Evolutionary conservation across 495 filamentous ascomycete species (phyloP).

Genomic region (Lasiosphaeria ovina): DNA sequence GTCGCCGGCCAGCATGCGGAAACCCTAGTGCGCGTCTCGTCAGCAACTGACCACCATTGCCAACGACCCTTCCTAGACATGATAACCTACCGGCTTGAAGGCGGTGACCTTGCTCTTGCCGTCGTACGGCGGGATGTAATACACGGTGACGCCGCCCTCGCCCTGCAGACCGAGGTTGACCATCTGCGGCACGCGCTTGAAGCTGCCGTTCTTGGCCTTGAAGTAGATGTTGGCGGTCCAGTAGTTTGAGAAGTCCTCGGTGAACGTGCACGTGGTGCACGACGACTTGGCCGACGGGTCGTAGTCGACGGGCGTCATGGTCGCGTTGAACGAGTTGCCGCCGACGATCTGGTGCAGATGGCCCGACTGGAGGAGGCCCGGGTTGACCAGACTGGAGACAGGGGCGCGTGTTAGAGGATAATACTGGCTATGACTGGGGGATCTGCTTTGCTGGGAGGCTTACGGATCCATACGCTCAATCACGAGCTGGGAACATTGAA

Average conservation of each 20-base stretch:
- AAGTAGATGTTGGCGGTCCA: conserved; percentile 48
- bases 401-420: too few relatives aligned
- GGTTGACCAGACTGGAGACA: conserved; percentile 32
- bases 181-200: conserved; percentile 47
- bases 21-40: conserved; percentile 21
- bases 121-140: conserved; percentile 51
- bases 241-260: conserved; percentile 46
- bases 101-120: conserved; percentile 44
- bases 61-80: background rate
- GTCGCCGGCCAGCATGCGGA: conserved; percentile 47
- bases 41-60: background rate
- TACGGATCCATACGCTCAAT: conserved; percentile 42
- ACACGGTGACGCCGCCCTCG: conserved; percentile 45
- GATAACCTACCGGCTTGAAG: conserved; percentile 40
- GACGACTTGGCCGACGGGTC: conserved; percentile 37
- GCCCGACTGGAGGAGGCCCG: conserved; percentile 35
- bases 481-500: conserved; percentile 45
- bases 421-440: too few relatives aligned
- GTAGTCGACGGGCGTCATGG: conserved; percentile 35
- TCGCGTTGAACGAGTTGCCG: conserved; percentile 43
- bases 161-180: conserved; percentile 44
- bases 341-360: conserved; percentile 46
- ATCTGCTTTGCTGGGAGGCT: too few relatives aligned
- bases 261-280: conserved; percentile 42
- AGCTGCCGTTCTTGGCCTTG: conserved; percentile 43